Base-by-base conservation (phyloP, 129 eudicot species). In the Flaveria ramosissima region DNA sequence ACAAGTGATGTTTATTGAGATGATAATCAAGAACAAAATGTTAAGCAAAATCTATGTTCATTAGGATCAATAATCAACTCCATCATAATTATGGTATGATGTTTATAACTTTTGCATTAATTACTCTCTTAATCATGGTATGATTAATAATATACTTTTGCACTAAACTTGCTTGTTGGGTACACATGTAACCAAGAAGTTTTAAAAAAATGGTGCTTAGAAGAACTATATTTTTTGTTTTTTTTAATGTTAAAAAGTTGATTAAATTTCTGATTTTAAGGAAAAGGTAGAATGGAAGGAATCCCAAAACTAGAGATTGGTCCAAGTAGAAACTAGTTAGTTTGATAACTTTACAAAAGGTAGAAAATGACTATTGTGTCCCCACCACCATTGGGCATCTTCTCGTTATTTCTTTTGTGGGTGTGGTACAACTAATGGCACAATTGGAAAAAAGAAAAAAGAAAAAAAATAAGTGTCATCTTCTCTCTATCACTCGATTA, bases 261-360 rank as follows among this genome's bases (percentile, higher is more conserved):
- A 59, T 24, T 9, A 52, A 68, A 59, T 21, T 62, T 27, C 43
- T 47, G 55, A 45, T 39, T 30, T 66, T 39, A 4, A 2, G 27
- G 8, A 16, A 51, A 81, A 67, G 72, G 80, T 68, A 79, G 39
- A 77, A 74, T 27, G 70, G 67, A 53, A 30, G 79, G 77, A 57
- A 83, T 75, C 73, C 19, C 72, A 3, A 74, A 69, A n/a, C 76
- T 71, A 64, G 56, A 78, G 84, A 68, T 24, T 27, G 83, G 81
- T 78, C 91, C 91, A 87, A 82, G 80, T 70, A 82, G 68, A 82
- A 86, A 70, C 71, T 72, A 76, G 64, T 63, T 64, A 56, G 69
- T 74, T 80, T 65, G 32, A 27, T 23, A 70, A 77, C 67, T 73
- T 77, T 69, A 14, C n/a, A 63, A 76, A 76, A 80, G 72, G 45